Evolutionary conservation across 108 stramenopile genomes (phyloP).

Genomic region (Cyclotella cryptica): DNA sequence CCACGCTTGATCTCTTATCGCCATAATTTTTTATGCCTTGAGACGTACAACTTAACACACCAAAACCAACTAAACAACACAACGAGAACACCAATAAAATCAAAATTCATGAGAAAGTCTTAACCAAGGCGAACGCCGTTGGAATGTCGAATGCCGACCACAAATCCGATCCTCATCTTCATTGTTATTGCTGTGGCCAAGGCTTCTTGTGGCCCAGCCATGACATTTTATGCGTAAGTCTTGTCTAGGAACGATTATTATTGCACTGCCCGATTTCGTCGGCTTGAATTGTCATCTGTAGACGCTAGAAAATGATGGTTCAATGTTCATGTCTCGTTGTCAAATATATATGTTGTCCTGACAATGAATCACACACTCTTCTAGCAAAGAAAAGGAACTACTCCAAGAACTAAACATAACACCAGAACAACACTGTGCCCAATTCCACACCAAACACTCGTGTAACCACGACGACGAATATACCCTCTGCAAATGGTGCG

Average conservation of each 20-base stretch:
- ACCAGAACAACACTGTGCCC: conserved; percentile 14
- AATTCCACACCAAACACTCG: conserved; percentile 8
- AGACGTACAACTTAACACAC: too few species aligned
- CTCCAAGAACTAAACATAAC: conserved; percentile 10
- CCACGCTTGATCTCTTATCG: too few species aligned
- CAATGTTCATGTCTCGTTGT: neutral
- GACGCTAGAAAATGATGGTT: neutral
- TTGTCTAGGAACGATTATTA: neutral
- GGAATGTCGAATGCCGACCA: conserved; percentile 1
- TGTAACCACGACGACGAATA: conserved; percentile 25
- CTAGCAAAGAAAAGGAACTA: conserved; percentile 18
- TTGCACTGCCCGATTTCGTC: too few species aligned
- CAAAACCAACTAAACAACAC: too few species aligned
- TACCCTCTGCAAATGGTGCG: conserved; percentile 27
- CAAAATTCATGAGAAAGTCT: conserved; percentile 5
- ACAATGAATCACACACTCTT: neutral
- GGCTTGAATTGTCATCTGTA: neutral
- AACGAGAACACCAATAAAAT: conserved; percentile 15
- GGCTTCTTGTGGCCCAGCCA: conserved; percentile 19
- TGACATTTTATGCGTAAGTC: conserved; percentile 25
- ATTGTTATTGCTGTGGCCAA: neutral
- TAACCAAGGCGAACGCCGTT: conserved; percentile 12
- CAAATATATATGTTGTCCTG: too few species aligned
- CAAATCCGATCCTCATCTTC: neutral
- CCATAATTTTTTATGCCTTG: too few species aligned